Conservation (phyloP, 306 rosid species). For the Cucumis hystrix region DNA sequence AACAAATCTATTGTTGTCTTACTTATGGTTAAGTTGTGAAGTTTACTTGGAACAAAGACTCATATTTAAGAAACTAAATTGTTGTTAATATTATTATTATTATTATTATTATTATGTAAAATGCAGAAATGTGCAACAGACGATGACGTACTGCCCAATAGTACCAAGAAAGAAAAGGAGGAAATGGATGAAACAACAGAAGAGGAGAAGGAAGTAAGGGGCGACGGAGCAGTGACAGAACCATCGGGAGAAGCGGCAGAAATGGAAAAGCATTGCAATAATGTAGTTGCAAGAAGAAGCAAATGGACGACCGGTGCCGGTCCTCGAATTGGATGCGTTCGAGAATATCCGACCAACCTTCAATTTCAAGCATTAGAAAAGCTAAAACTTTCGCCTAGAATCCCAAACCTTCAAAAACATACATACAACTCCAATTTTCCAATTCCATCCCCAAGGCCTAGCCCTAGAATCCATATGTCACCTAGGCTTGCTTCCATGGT, state of each 20-base stretch:
- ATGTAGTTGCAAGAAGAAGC: constrained; percentile 11
- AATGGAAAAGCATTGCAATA: neutral
- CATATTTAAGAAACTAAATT: neutral
- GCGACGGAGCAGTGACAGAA: constrained; percentile 1
- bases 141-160: constrained; percentile 47
- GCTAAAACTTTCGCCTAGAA: constrained; percentile 50
- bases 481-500: constrained; percentile 48
- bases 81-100: neutral
- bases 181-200: neutral
- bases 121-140: constrained; percentile 52
- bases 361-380: constrained; percentile 65
- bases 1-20: no score
- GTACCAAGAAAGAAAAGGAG: neutral
- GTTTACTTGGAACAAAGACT: no score
- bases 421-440: constrained; percentile 16
- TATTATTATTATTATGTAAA: neutral
- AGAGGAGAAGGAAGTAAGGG: neutral
- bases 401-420: neutral
- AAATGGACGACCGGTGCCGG: constrained; percentile 57
- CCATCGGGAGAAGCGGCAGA: constrained; percentile 12
- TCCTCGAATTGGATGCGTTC: constrained; percentile 46
- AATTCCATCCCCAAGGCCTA: constrained; percentile 65
- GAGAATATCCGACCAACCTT: constrained; percentile 57
- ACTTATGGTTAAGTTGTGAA: no score
- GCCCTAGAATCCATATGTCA: constrained; percentile 54